A percentile compares a stretch with the other conserved stretches of the same genome.
Evolutionary conservation across 345 rosid genomes (phyloP).

Genomic region (Syzygium oleosum): DNA sequence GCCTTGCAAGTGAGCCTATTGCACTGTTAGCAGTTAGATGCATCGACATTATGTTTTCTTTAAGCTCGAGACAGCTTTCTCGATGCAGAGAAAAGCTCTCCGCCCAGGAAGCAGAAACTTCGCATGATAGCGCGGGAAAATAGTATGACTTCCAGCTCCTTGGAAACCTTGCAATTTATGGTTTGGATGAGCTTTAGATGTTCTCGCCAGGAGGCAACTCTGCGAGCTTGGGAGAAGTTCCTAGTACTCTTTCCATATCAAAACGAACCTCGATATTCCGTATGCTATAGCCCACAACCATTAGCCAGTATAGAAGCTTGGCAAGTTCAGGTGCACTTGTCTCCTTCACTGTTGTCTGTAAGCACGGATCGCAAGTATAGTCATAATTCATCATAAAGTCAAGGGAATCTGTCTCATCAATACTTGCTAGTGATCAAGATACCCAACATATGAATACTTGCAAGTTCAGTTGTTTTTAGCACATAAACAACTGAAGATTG

Average conservation of each 20-base stretch:
- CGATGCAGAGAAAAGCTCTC: neutral
- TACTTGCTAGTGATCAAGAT: neutral
- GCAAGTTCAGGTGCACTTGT: slow-evolving; percentile 85
- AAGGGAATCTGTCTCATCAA: neutral
- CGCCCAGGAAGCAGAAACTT: neutral
- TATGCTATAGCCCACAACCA: slow-evolving; percentile 95
- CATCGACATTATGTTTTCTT: neutral
- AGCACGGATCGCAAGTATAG: neutral
- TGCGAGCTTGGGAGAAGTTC: slow-evolving; percentile 63
- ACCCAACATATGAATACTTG: neutral
- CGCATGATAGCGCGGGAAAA: neutral
- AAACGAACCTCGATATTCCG: slow-evolving; percentile 94
- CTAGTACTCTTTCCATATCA: slow-evolving; percentile 93
- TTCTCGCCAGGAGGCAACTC: slow-evolving; percentile 89
- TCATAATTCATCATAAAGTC: neutral
- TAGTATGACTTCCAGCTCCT: neutral
- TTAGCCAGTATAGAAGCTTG: slow-evolving; percentile 81
- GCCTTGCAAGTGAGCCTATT: neutral
- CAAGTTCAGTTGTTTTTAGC: neutral
- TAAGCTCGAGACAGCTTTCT: neutral
- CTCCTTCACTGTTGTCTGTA: slow-evolving; percentile 70
- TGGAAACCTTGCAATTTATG: neutral
- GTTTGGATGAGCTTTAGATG: slow-evolving; percentile 16
- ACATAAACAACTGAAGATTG: neutral
- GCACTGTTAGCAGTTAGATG: neutral